These are phyloP conservation scores for Suillus subaureus DNA, from an alignment of 768 basidiomycete species.

Conservation along the genomic window DNA sequence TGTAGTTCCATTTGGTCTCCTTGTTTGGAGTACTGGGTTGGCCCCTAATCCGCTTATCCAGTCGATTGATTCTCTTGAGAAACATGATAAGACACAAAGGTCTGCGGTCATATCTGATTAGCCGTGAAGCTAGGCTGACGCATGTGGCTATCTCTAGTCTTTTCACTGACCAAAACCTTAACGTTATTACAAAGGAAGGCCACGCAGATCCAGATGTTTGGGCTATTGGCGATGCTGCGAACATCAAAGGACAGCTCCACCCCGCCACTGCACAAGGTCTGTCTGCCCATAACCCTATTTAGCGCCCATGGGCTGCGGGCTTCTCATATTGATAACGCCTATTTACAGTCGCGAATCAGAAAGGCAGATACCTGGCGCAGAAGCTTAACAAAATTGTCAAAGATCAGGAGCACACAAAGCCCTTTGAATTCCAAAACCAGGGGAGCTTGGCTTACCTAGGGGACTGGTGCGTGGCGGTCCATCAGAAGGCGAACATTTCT, in stretches of 20 bases:
- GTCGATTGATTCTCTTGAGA: constrained; percentile 58
- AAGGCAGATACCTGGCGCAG: constrained; percentile 67
- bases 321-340: constrained; percentile 14
- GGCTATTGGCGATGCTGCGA: constrained; percentile 81
- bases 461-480: constrained; percentile 52
- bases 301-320: constrained; percentile 23
- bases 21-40: constrained; percentile 89
- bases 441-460: constrained; percentile 84
- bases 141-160: constrained; percentile 32
- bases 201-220: constrained; percentile 68
- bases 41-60: constrained; percentile 79
- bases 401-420: constrained; percentile 44
- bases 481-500: constrained; percentile 6
- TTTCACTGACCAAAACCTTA: constrained; percentile 59
- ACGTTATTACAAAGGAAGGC: constrained; percentile 57
- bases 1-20: constrained; percentile 75
- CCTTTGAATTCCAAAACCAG: constrained; percentile 71
- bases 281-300: constrained; percentile 19
- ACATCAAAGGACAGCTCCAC: constrained; percentile 55
- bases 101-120: constrained; percentile 25
- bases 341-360: constrained; percentile 69
- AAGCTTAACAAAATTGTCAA: constrained; percentile 66
- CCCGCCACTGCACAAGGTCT: constrained; percentile 87
- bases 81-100: constrained; percentile 62
- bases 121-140: constrained; percentile 26